Evolutionary conservation across 2,329 filamentous ascomycete genomes (phyloP).

Genomic region (Cordyceps cateniannulata): DNA sequence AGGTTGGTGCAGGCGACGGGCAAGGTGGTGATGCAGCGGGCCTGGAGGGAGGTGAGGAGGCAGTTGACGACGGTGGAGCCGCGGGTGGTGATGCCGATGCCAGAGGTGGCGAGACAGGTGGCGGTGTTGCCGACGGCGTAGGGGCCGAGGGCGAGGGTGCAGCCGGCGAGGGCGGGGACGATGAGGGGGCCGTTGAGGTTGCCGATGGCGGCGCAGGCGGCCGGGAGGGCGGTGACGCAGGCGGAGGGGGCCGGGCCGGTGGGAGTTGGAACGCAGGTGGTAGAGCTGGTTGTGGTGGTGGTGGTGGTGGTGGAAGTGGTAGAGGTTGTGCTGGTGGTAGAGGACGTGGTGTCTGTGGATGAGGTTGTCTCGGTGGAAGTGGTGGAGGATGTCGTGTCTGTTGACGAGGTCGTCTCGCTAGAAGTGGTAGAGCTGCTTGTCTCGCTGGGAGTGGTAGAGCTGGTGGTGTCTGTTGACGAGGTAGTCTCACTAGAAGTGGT

Average conservation of each 20-base stretch:
- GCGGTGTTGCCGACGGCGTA: not conserved
- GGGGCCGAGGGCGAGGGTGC: not conserved
- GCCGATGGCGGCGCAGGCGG: not conserved
- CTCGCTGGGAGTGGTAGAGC: not conserved
- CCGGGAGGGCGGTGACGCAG: not conserved
- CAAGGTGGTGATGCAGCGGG: conserved; percentile 9
- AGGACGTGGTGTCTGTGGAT: not conserved
- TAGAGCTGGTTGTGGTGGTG: not conserved
- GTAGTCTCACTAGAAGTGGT: not conserved
- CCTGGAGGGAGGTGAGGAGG: not conserved
- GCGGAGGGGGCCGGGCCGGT: not conserved
- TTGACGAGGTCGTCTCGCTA: not conserved
- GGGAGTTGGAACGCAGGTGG: not conserved
- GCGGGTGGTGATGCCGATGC: not conserved
- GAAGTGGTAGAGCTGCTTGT: not conserved
- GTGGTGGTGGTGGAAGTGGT: not conserved
- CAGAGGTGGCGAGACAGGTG: not conserved
- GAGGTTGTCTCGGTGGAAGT: not conserved
- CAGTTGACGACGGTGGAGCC: not conserved
- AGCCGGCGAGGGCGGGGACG: not conserved
- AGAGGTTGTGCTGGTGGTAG: not conserved
- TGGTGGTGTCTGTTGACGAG: not conserved
- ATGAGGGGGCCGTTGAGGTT: not conserved
- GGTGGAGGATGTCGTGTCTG: not conserved
- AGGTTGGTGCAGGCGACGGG: conserved; percentile 4